A percentile compares a stretch with the other conserved stretches of the same genome.
Evolutionary conservation across 768 basidiomycete genomes (phyloP).

Genomic region (Kwoniella dendrophila): DNA sequence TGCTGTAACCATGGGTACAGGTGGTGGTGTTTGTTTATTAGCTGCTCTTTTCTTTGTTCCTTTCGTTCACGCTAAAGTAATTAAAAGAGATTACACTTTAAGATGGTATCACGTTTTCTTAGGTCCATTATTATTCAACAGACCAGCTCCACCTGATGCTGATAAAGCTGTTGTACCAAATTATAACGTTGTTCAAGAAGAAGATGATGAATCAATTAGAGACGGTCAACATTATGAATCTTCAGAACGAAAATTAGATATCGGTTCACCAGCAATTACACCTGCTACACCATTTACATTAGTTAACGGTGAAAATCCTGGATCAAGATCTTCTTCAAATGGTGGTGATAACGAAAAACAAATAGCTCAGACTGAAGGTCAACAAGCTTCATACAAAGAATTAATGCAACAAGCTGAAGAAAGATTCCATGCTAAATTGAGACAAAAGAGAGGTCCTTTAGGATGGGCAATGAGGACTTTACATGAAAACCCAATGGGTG

Average conservation of each 20-base stretch:
- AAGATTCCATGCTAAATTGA: conserved; percentile 47
- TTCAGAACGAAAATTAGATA: conserved; percentile 3
- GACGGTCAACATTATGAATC: conserved; percentile 1
- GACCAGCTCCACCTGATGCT: conserved; percentile 53
- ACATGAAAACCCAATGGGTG: conserved; percentile 54
- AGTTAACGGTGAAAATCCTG: conserved; percentile 6
- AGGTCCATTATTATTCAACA: conserved; percentile 57
- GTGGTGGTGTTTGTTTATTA: conserved; percentile 51
- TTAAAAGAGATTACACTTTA: conserved; percentile 57
- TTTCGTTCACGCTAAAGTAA: conserved; percentile 56
- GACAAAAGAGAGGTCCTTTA: conserved; percentile 51
- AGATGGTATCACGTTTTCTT: conserved; percentile 58
- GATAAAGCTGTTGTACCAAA: conserved; percentile 31
- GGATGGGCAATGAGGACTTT: conserved; percentile 55
- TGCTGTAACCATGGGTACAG: conserved; percentile 55
- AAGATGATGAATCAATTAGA: conserved; percentile 6
- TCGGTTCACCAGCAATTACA: conserved; percentile 4
- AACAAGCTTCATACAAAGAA: conserved; percentile 26
- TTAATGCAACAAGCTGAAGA: conserved; percentile 29
- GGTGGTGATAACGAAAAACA: conserved; percentile 7
- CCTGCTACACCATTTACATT: conserved; percentile 13
- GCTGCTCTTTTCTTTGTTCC: conserved; percentile 58
- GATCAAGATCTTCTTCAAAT: too few species aligned
- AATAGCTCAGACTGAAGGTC: neutral
- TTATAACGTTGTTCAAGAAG: conserved; percentile 46